phyloP scores from a whole-genome alignment of 345 rosid genomes.

The Turnera subulata region DNA sequence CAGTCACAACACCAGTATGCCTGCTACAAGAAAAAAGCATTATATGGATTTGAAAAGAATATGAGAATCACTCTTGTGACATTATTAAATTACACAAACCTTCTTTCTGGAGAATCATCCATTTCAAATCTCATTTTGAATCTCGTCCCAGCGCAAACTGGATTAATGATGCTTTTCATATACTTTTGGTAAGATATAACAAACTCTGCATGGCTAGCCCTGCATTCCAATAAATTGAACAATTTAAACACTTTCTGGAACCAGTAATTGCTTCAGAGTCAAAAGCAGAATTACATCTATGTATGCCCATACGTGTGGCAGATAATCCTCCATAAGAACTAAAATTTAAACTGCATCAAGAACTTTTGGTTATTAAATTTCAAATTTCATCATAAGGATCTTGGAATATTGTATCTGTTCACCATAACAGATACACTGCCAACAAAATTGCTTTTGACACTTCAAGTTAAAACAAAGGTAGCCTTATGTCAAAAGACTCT shows the following conservation, averaged over 20 bases:
- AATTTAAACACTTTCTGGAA: neutral
- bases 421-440: too few species aligned
- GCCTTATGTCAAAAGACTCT: too few species aligned
- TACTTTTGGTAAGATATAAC: conserved; percentile 73
- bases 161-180: conserved; percentile 50
- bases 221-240: conserved; percentile 33
- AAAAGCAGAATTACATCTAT: too few species aligned
- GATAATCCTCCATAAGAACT: too few species aligned
- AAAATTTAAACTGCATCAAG: too few species aligned
- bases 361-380: too few species aligned
- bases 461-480: too few species aligned
- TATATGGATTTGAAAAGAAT: conserved; percentile 8
- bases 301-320: too few species aligned
- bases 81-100: conserved; percentile 31
- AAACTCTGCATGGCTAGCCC: conserved; percentile 82
- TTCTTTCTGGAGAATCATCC: conserved; percentile 85
- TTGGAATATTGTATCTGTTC: too few species aligned
- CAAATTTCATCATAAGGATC: too few species aligned
- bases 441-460: too few species aligned
- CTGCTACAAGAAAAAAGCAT: conserved; percentile 32
- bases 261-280: too few species aligned
- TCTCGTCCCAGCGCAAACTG: conserved; percentile 61
- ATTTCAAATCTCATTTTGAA: conserved; percentile 75
- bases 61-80: conserved; percentile 2
- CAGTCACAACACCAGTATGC: conserved; percentile 67